Conservation (phyloP, 129 eudicot species). For the Arctium lappa region DNA sequence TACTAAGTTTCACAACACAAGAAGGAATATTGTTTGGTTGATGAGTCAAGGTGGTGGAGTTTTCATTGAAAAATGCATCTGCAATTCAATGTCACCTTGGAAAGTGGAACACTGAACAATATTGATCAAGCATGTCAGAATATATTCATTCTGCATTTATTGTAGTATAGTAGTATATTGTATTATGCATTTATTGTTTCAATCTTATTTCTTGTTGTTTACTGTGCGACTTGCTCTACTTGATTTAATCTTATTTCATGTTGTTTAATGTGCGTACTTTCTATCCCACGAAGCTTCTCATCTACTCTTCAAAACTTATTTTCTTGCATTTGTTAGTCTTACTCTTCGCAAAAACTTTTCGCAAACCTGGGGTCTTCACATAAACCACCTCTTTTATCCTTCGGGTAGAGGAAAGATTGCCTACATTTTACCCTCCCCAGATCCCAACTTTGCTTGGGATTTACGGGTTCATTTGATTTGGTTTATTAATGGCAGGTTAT, state of each 20-base stretch:
- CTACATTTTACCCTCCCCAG: neutral
- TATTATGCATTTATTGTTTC: neutral
- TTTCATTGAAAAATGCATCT: neutral
- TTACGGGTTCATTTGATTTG: neutral
- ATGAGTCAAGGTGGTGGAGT: neutral
- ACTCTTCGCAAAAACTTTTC: neutral
- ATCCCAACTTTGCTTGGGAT: neutral
- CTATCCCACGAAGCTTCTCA: neutral
- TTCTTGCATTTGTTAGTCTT: neutral
- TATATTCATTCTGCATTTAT: too few relatives aligned
- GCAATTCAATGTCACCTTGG: neutral
- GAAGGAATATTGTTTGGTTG: neutral
- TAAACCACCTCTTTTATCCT: neutral
- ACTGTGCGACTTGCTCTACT: neutral
- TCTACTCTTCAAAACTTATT: neutral
- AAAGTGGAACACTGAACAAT: neutral
- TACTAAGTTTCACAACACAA: neutral
- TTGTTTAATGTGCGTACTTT: neutral
- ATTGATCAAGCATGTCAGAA: too few relatives aligned
- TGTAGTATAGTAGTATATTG: neutral
- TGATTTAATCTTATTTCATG: neutral
- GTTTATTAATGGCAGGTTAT: neutral
- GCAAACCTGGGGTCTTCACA: neutral
- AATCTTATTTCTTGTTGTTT: neutral
- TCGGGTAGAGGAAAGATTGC: neutral